Base-by-base conservation (phyloP, 257 asterid genomes). In the Ehretia macrophylla region DNA sequence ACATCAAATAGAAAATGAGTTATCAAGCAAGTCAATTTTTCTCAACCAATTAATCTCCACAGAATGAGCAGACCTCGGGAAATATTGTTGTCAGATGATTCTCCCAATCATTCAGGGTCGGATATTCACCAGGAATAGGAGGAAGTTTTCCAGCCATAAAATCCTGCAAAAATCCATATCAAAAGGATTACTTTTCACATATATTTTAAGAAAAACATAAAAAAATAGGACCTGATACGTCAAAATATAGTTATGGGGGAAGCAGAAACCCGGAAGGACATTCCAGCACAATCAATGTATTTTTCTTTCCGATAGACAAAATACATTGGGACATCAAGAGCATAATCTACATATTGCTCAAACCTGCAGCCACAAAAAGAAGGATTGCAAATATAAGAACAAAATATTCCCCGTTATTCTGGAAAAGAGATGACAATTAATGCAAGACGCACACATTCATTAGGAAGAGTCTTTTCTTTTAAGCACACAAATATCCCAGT, bases 91-190 rank as follows among this genome's bases (percentile, higher is more conserved):
- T 89, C 48, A 93, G 81, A 68, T 93, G 99, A 79, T 89, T 89
- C 83, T 93, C 99, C 99, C 99, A 93, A 71, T 93, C 97, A 60
- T 87, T 80, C 45, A 93, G 81, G 60, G 67, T 86, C 23, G 99
- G 99, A 67, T 83, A 85, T 62, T 86, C 97, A 62, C 94, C 97
- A 0, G 85, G 99, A 80, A 93, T 84, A 59, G 83, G 69, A 51
- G 92, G 80, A 60, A 93, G 99, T 70, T 85, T 93, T 68, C 99
- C 99, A 49, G 85, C 92, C 92, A 93, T 60, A 69, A 93, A 93
- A 74, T 89, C 99, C 96, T 93, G 86, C 70, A 77, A 58, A 59
- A 42, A 60, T 65, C 59, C 54, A 58, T 37, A 69, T 13, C 38
- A 9, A 23, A 64, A 69, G 54, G 19, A 51, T 22, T 64, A 17